Evolutionary conservation across 371 early-diverging fungal genomes (phyloP).

Genomic region (Dipsacomyces acuminosporus): DNA sequence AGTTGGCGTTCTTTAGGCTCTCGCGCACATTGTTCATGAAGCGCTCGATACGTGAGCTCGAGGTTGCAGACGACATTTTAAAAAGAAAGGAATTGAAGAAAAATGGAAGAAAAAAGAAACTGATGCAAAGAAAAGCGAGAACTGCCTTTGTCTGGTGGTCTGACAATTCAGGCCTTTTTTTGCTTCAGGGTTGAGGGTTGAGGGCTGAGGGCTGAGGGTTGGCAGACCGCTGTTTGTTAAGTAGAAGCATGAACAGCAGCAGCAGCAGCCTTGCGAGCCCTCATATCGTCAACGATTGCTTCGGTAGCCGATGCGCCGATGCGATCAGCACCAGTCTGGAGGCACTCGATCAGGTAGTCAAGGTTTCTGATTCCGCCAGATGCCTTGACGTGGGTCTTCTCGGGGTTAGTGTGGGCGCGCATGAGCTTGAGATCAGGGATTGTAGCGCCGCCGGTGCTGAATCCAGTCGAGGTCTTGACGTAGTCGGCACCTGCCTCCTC

Average conservation of each 20-base stretch:
- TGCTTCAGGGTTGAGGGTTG: too few relatives aligned
- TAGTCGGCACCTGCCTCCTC: conserved; percentile 60
- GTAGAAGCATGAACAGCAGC: too few relatives aligned
- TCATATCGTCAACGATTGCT: conserved; percentile 57
- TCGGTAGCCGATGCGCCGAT: conserved; percentile 60
- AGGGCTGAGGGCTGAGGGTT: too few relatives aligned
- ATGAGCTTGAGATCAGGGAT: conserved; percentile 55
- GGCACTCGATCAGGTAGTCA: conserved; percentile 55
- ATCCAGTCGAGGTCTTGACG: conserved; percentile 66
- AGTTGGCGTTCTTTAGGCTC: conserved; percentile 39
- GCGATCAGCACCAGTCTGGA: conserved; percentile 58
- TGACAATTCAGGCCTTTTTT: too few relatives aligned
- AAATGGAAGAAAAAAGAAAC: too few relatives aligned
- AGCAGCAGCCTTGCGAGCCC: conserved; percentile 24
- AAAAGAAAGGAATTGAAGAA: too few relatives aligned
- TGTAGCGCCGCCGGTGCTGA: conserved; percentile 57
- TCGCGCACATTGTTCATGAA: conserved; percentile 37
- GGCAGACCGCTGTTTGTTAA: too few relatives aligned
- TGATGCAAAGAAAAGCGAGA: too few relatives aligned
- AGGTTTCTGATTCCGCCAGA: conserved; percentile 62
- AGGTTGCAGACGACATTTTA: conserved; percentile 21
- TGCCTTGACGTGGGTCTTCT: conserved; percentile 56
- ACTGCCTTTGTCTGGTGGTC: too few relatives aligned
- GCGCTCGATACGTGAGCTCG: conserved; percentile 37
- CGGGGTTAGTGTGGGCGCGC: conserved; percentile 49